Base-by-base conservation (phyloP, 179 eudicot species). In the Silene vulgaris region DNA sequence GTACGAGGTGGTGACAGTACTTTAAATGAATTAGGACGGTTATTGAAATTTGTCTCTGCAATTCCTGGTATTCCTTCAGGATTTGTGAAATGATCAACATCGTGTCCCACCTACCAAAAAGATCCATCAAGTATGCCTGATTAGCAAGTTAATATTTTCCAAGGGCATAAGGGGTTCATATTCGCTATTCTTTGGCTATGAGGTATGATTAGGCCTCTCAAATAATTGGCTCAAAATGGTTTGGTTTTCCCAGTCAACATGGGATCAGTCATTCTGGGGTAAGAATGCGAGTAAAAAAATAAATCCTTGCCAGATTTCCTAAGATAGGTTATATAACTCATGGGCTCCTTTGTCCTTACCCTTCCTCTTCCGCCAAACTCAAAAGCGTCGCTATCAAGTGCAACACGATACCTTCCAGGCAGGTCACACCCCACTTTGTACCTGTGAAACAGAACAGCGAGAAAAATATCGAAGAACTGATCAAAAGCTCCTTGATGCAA, bases 51-150 rank as follows among this genome's bases (percentile, higher is more conserved):
- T 26, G 97, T 93, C 84, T 93, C 98, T 1, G 99, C 91, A 70
- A 86, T 91, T 52, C 99, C 99, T 26, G 99, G 99, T 82, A 87
- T 76, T 72, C 99, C 99, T 87, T 96, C 99, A 20, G 99, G 96
- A 29, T 69, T 82, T 30, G 99, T 96, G 84, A 96, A 96, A 85
- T 96, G 99, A 66, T 96, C 94, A 8, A 81, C 86, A 13, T 93
- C 92, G 77, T 96, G 97, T 32, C 86, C 99, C 83, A 93, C 97
- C 99, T 96, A 79, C 61, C 68, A 75, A 64, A 29, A 76, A 16
- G 17, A 70, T 43, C 3, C 74, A 72, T 17, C 64, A 72, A 28
- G 9, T 59, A 60, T 19, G 28, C 14, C 6, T 2, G 17, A 59
- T 13, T 52, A 52, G 59, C 14, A 12, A 52, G 57, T 12, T 13